A percentile compares a stretch with the other conserved stretches of the same genome.
phyloP scores from a whole-genome alignment of 1,284 basidiomycete genomes.

The Sporisorium exsertum region DNA sequence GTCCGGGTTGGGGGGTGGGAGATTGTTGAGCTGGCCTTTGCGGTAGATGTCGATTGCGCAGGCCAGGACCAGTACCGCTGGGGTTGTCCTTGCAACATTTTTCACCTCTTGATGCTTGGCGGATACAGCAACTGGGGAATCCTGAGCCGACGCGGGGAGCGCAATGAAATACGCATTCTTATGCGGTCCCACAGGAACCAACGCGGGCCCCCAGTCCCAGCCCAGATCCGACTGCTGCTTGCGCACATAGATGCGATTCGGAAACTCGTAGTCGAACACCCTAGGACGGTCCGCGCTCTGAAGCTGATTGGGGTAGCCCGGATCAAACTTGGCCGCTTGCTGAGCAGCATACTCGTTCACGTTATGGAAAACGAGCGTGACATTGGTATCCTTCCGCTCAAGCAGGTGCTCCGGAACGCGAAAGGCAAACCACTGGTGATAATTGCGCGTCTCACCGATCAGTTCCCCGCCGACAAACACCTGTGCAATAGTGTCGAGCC shows the following conservation, averaged over 20 bases:
- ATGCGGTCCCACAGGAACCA: constrained; percentile 41
- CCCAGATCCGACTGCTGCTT: constrained; percentile 63
- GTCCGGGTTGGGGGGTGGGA: constrained; percentile 47
- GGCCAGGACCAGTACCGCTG: constrained; percentile 7
- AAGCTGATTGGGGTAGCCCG: constrained; percentile 40
- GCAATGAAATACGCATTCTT: constrained; percentile 49
- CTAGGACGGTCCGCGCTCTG: constrained; percentile 6
- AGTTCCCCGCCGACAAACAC: constrained; percentile 74
- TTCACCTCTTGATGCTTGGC: not conserved
- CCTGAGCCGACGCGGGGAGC: constrained; percentile 1
- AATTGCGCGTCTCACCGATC: constrained; percentile 75
- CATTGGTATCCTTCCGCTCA: constrained; percentile 14
- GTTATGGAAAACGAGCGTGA: constrained; percentile 46
- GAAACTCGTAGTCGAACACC: constrained; percentile 50
- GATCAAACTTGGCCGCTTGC: constrained; percentile 19
- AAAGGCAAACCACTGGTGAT: constrained; percentile 75
- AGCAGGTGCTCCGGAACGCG: constrained; percentile 63
- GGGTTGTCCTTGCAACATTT: not conserved
- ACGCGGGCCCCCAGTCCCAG: constrained; percentile 64
- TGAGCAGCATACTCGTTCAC: constrained; percentile 22
- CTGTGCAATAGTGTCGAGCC: constrained; percentile 75
- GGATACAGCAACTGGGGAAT: not conserved
- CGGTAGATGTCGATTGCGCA: constrained; percentile 47
- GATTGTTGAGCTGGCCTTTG: constrained; percentile 54
- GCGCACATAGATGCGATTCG: constrained; percentile 55